Base-by-base conservation (phyloP, 164 flowering plant species). In the Umbilicus rupestris region DNA sequence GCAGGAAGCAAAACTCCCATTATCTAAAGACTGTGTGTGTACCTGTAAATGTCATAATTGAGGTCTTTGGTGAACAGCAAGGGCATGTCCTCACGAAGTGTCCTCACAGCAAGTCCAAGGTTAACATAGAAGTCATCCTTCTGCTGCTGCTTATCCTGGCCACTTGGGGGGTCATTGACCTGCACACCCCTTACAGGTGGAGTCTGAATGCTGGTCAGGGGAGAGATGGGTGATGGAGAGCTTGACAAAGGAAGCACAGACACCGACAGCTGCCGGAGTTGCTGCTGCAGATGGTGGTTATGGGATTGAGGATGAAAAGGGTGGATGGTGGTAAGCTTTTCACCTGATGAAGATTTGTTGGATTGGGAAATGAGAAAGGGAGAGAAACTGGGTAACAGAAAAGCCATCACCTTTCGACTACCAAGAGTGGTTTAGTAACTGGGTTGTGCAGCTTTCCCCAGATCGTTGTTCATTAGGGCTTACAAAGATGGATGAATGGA, bases 11-110 rank as follows among this genome's bases (percentile, higher is more conserved):
- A 37, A n/a, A 16, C 33, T 35, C 65, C 42, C 11, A 63, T 11
- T 39, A 63, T 11, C 41, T n/a, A 62, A 62, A 62, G 42, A 15
- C 39, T 35, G 62, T 20, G 5, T 20, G 8, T 35, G 37, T 68
- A 90, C 98, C 96, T 86, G 82, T 89, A 92, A 58, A 92, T 92
- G 52, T 82, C 84, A 68, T 92, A 89, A 75, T 88, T 85, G 79
- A 92, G 95, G 78, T 89, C 96, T 75, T 79, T 83, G 73, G 84
- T 62, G 79, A 92, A 89, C 68, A 89, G 42, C 17, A 77, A 58
- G 24, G 98, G 98, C 66, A 89, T n/a, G 75, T 92, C 98, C 70
- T 92, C 92, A 17, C 96, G 76, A 19, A 92, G 98, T 0, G 98
- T 92, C 66, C 98, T 69, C 0, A 92, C 96, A 55, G 96, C 96